These are phyloP conservation scores for Orbilia javanica DNA, from an alignment of 2,329 filamentous ascomycete species.

Conservation along the genomic window DNA sequence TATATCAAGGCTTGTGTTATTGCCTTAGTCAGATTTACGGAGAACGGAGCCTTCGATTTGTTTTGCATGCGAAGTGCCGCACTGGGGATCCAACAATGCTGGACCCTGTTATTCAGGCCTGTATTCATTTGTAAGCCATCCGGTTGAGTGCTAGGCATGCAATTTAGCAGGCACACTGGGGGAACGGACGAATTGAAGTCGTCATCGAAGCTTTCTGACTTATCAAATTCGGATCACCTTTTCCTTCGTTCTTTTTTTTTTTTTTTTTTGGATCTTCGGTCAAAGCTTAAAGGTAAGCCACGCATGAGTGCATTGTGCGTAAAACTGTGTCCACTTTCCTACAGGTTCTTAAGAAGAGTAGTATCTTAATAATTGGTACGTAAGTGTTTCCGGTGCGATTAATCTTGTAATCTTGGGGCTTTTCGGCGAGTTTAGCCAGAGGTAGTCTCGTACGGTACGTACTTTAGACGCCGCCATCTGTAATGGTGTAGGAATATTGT, in stretches of 20 bases:
- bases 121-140: conserved; percentile 43
- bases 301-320: conserved; percentile 41
- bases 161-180: neutral
- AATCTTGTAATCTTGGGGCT: neutral
- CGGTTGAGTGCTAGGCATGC: conserved; percentile 1
- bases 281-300: conserved; percentile 28
- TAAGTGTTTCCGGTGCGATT: conserved; percentile 29
- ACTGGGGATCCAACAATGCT: conserved; percentile 33
- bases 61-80: conserved; percentile 41
- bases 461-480: neutral
- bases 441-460: neutral
- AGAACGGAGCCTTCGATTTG: conserved; percentile 8
- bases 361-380: conserved; percentile 33
- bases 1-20: conserved; percentile 35
- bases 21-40: conserved; percentile 19
- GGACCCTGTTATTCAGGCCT: conserved; percentile 46
- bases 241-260: too few relatives aligned
- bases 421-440: conserved; percentile 15
- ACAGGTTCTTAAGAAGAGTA: neutral
- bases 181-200: conserved; percentile 52
- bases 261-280: neutral
- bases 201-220: conserved; percentile 33
- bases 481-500: neutral
- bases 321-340: conserved; percentile 40
- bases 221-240: conserved; percentile 31